These are phyloP conservation scores for Melanopsichium pennsylvanicum DNA, from an alignment of 1,284 basidiomycete genomes.

Conservation along the genomic window DNA sequence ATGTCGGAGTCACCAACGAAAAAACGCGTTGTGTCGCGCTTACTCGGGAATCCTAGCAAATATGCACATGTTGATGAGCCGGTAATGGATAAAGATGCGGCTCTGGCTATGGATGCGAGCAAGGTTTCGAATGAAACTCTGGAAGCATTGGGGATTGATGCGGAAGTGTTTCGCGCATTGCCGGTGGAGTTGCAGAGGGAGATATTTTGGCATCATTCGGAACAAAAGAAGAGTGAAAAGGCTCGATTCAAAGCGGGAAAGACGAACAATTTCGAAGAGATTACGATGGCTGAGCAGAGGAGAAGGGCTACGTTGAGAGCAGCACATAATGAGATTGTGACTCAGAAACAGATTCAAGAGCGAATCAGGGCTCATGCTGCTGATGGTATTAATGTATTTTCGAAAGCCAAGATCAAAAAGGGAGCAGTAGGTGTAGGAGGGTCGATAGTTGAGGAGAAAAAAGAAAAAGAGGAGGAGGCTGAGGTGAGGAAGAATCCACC, in stretches of 20 bases:
- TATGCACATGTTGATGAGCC: conserved; percentile 17
- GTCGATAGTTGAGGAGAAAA: too few relatives aligned
- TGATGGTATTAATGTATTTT: too few relatives aligned
- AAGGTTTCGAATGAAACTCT: conserved; percentile 24
- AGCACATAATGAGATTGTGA: conserved; percentile 12
- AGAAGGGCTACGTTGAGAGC: conserved; percentile 42
- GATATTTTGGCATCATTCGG: conserved; percentile 30
- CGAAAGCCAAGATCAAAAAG: too few relatives aligned
- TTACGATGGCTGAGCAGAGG: conserved; percentile 33
- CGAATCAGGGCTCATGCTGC: conserved; percentile 10
- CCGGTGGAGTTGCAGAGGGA: conserved; percentile 54
- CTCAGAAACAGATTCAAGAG: conserved; percentile 16
- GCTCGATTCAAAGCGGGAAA: conserved; percentile 28
- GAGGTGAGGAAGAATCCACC: conserved; percentile 22
- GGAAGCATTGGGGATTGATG: conserved; percentile 47
- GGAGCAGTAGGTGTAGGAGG: too few relatives aligned
- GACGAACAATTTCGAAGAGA: conserved; percentile 18
- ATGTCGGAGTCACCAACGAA: conserved; percentile 38
- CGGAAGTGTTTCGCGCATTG: conserved; percentile 53
- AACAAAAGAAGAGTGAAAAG: conserved; percentile 28
- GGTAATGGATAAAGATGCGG: conserved; percentile 18
- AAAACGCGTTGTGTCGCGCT: conserved; percentile 20
- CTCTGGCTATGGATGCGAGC: conserved; percentile 36
- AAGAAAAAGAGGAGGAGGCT: conserved; percentile 5
- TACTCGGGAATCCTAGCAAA: conserved; percentile 10